phyloP scores from a whole-genome alignment of 2,329 filamentous ascomycete genomes.

The Paramyrothecium roridum region DNA sequence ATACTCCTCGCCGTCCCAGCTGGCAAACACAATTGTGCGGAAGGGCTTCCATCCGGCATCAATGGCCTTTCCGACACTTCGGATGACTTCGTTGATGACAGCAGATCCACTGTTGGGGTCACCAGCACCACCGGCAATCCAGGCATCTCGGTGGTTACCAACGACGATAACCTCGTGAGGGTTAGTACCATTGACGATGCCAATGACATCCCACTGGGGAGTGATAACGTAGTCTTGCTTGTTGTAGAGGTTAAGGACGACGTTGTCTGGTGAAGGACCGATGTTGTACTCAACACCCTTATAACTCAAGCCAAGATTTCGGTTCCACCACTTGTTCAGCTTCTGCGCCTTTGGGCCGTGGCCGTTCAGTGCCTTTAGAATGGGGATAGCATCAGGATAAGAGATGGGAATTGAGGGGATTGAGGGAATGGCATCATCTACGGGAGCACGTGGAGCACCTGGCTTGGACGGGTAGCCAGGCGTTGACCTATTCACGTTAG shows the following conservation, averaged over 20 bases:
- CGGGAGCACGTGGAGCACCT: constrained; percentile 72
- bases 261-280: constrained; percentile 71
- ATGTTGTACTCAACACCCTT: constrained; percentile 83
- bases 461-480: constrained; percentile 92
- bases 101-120: constrained; percentile 84
- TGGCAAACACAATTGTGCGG: constrained; percentile 86
- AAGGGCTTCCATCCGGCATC: constrained; percentile 59
- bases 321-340: constrained; percentile 69
- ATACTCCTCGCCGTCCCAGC: constrained; percentile 83
- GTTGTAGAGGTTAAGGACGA: constrained; percentile 72
- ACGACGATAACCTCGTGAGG: constrained; percentile 82
- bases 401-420: constrained; percentile 94
- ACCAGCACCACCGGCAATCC: constrained; percentile 79
- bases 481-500: constrained; percentile 57
- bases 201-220: constrained; percentile 88
- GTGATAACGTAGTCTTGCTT: constrained; percentile 80
- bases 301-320: constrained; percentile 69
- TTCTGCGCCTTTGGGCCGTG: constrained; percentile 76
- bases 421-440: constrained; percentile 67
- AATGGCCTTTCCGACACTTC: constrained; percentile 69
- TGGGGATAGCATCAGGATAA: constrained; percentile 78
- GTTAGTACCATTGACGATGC: constrained; percentile 84
- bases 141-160: constrained; percentile 90
- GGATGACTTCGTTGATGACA: constrained; percentile 73
- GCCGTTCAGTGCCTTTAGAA: constrained; percentile 87